Evolutionary conservation across 2,329 filamentous ascomycete species (phyloP), one percentile per base, ranked within the genome.

Genomic region (Beauveria sp.): DNA sequence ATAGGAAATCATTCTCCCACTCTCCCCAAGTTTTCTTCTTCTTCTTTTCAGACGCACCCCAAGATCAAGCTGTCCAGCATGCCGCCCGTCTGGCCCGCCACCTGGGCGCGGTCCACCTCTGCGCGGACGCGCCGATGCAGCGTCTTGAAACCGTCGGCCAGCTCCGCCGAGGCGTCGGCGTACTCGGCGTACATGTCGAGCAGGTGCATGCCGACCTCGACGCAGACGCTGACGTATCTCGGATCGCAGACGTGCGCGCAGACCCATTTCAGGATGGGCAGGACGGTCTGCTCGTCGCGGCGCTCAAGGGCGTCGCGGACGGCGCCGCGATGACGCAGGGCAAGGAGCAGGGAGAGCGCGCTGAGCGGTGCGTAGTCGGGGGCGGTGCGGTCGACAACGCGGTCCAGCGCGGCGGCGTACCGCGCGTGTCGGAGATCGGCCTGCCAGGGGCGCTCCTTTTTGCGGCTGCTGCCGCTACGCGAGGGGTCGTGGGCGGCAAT

Each of bases 101-200:
- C 82, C 75, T 96, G 90, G 24, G 91, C 90, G 69, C 88, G 86
- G 73, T 96, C 91, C 12, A 93, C 88, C 73, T 95, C 90, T 46
- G 83, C 78, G 64, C 85, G 82, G 22, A 98, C 93, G 45, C 87
- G 80, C 51, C 81, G 78, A 70, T 89, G 86, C 65, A 97, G 78
- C 54, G 79, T 80, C 67, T 84, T 81, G 69, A 98, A 86, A 54
- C 87, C 81, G 55, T 80, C 80, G 64, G 90, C 86, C 61, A 98
- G 82, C 71, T 90, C 86, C 7, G 84, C 80, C 42, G 88, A 92
- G 55, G 86, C 86, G 2, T 85, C 89, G 26, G 92, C 81, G 67
- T 91, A 89, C 71, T 90, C 87, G 34, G 89, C 86, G 73, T 98
- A 99, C 43, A 98, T 78, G 70, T 99, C 93, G 22, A 98, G 78